Evolutionary conservation across 202 grass and related monocot species (phyloP), one percentile per base, ranked within the genome.

Genomic region (Eragrostis tef): DNA sequence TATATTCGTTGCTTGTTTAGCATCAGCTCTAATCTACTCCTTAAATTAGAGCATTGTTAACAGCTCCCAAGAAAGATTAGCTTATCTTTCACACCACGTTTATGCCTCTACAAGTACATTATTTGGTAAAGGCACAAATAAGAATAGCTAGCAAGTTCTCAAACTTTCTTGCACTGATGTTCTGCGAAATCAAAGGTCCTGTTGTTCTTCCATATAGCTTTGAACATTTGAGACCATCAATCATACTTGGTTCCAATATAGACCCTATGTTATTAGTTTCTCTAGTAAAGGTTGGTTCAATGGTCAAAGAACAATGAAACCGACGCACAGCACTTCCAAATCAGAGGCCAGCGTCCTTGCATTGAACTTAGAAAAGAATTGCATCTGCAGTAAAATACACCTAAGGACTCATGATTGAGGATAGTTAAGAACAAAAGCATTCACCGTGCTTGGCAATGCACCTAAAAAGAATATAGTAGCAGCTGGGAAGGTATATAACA

Each of bases 1-100:
- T 90, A 90, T 90, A 90, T 90, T 86, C 84, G 51, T 90, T 90
- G 53, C 88, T 86, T 90, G 68, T 75, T 61, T 80, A 79, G 74
- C n/a, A 19, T 83, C 79, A 86, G 79, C 83, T 79, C 61, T 34
- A 86, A 74, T 75, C 83, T 79, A 82, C 73, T 83, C 52, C 68
- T 42, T 43, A 70, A 86, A 83, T 16, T 80, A 63, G 77, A 14
- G 19, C 17, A 3, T 70, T 79, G 39, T 90, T 83, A 75, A 90
- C 73, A 22, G 70, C 62, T 86, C 69, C 73, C 53, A 83, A 86
- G 79, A 83, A 79, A 82, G 72, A 66, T 16, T 41, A 83, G 24
- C 44, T 73, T 79, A 69, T 29, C 79, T 79, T 83, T 69, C 75
- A 86, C 61, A 39, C 44, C 53, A 83, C 47, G 73, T 61, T 24